Base-by-base conservation (phyloP, 306 rosid genomes). In the Cucumis hystrix region DNA sequence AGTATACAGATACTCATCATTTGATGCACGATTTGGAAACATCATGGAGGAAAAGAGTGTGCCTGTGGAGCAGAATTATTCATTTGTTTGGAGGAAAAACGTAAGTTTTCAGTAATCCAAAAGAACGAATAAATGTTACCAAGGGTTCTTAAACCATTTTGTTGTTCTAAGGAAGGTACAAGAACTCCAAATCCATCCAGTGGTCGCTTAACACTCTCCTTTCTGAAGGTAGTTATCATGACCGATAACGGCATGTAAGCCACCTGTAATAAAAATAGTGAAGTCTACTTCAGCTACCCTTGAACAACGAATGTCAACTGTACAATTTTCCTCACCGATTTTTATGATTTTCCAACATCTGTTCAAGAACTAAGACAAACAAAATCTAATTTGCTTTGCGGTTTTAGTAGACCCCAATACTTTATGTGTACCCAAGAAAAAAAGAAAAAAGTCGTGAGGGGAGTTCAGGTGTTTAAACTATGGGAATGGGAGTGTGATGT, bases 181-280 rank as follows among this genome's bases (percentile, higher is more conserved):
- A 94, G 98, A 80, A 91, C 94, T 74, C 97, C 98, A 75, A 94
- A 94, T 80, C 98, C 98, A 81, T 94, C 98, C 59, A 94, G 93
- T 55, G 98, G 94, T 82, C 88, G 88, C 91, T 87, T 86, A 10
- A 91, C 88, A 81, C 88, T 88, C 83, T 88, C 93, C 85, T 86
- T 91, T 83, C 84, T 88, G 82, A 94, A 94, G 82, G 96, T 82
- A 43, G 97, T 88, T 59, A 94, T 86, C 57, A 94, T 72, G 67
- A 94, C 96, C 4, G 97, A 91, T 12, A 91, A 71, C 64, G 98
- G 98, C 87, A 91, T 28, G 79, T 94, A 94, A 73, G 87, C 73
- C 78, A 94, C 93, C 98, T 91, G 87, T 45, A 80, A 88, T 33
- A 83, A 54, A 56, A 69, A 69, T 21, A 45, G 56, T 69, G 57